Conservation (phyloP, 805 yeast genomes). For the Monosporozyma yasuniensis region DNA sequence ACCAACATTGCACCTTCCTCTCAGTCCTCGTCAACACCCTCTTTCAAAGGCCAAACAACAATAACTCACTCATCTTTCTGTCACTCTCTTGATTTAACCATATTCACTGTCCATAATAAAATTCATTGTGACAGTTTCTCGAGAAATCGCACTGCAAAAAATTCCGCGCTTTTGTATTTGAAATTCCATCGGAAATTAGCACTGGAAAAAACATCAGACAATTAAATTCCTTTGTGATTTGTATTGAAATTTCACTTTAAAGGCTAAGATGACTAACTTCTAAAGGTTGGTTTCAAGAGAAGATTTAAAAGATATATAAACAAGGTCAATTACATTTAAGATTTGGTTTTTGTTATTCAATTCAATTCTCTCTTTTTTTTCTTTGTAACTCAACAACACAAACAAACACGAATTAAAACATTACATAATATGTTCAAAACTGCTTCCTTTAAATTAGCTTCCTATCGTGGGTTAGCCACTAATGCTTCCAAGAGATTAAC, state of each 20-base stretch:
- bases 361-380: background rate
- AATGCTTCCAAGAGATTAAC: slow-evolving; percentile 39
- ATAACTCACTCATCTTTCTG: too few species aligned
- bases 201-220: background rate
- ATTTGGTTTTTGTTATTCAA: too few species aligned
- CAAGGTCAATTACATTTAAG: too few species aligned
- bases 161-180: background rate
- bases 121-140: background rate
- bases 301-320: too few species aligned
- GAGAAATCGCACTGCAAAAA: slow-evolving; percentile 3
- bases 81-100: too few species aligned
- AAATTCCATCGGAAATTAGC: background rate
- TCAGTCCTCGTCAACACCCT: too few species aligned
- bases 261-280: background rate
- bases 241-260: background rate
- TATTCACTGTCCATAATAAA: too few species aligned
- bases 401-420: background rate
- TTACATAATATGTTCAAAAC: slow-evolving; percentile 26
- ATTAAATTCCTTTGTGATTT: background rate
- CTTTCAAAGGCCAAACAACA: too few species aligned
- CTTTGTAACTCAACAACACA: background rate
- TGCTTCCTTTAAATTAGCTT: slow-evolving; percentile 19
- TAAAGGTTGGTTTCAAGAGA: too few species aligned
- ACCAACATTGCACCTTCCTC: too few species aligned
- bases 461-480: slow-evolving; percentile 31